Base-by-base conservation (phyloP, 2,329 filamentous ascomycete species). In the Aspergillus terreus region DNA sequence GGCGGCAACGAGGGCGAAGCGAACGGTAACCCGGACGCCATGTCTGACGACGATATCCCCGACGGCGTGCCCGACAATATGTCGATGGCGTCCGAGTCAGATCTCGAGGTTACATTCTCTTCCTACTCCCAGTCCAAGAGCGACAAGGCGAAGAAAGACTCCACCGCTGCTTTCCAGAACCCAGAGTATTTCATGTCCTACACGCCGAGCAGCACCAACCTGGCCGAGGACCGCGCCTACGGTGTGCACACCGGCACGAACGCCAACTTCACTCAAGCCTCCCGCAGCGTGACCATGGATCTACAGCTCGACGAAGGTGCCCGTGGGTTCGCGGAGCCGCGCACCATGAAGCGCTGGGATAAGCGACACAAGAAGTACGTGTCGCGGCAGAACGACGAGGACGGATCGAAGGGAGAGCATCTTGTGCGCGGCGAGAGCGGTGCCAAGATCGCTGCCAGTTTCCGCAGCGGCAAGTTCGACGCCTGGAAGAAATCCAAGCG, bases 311-410 rank as follows among this genome's bases (percentile, higher is more conserved):
- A 99, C 72, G 94, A 97, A 60, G 82, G 82, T 10, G 83, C 60
- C 10, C 88, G 89, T 66, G 81, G 83, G 1, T 95, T 96, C 69
- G 91, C 84, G 55, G 84, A 89, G 62, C 84, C 90, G 2, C 82
- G 85, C 44, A 87, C 85, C 59, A 78, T 82, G 44, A 86, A 96
- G 85, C 87, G 94, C 59, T 99, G 94, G 94, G 94, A 99, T 76
- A 92, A 95, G 77, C 95, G 96, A 72, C 83, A 85, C 65, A 95
- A 89, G 75, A 97, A 96, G 74, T 99, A 97, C 75, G 92, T 99
- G 33, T 80, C 89, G 11, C 84, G 89, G 33, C 85, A 85, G 62
- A 97, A 99, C 78, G 94, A 99, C 74, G 89, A 95, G 62, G 95
- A 99, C 74, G 94, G 94, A 36, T 95, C 83, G 27, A 85, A 84